A percentile compares a stretch with the other conserved stretches of the same genome.
phyloP scores from a whole-genome alignment of 495 filamentous ascomycete species.

The Aspergillus panamensis region DNA sequence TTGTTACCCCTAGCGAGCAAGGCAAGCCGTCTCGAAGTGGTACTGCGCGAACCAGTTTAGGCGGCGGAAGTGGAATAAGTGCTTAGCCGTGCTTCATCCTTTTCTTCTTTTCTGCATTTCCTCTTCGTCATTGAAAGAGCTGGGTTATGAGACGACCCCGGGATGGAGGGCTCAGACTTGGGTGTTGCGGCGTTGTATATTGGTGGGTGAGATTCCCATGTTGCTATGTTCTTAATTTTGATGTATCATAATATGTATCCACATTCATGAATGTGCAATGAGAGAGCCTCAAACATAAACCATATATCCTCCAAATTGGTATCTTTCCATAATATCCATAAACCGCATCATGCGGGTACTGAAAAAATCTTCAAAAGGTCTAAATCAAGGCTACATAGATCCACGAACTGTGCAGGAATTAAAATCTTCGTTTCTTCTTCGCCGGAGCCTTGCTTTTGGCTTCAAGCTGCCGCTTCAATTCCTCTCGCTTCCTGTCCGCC shows the following conservation, averaged over 20 bases:
- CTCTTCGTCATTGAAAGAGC: not conserved
- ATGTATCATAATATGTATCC: slow-evolving; percentile 5
- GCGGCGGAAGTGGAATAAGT: slow-evolving; percentile 8
- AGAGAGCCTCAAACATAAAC: not conserved
- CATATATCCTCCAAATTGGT: not conserved
- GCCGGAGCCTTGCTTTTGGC: slow-evolving; percentile 58
- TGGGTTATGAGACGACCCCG: too few species aligned
- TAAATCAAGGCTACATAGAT: not conserved
- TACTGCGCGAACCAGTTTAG: slow-evolving; percentile 25
- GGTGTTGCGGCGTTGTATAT: too few species aligned
- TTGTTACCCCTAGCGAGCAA: slow-evolving; percentile 45
- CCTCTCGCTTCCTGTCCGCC: slow-evolving; percentile 59
- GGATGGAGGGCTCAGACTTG: too few species aligned
- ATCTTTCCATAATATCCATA: not conserved
- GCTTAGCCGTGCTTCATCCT: not conserved
- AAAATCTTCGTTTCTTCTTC: slow-evolving; percentile 68
- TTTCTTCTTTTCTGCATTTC: not conserved
- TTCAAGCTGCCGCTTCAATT: slow-evolving; percentile 63
- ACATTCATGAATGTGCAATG: not conserved
- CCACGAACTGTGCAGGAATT: slow-evolving; percentile 3
- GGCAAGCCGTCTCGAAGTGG: slow-evolving; percentile 25
- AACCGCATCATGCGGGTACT: not conserved
- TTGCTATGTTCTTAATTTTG: not conserved
- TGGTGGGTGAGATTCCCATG: too few species aligned
- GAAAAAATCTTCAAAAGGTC: not conserved